A percentile compares a stretch with the other conserved stretches of the same genome.
Conservation (phyloP, 2,329 filamentous ascomycete genomes). For the Fusarium paranaense region DNA sequence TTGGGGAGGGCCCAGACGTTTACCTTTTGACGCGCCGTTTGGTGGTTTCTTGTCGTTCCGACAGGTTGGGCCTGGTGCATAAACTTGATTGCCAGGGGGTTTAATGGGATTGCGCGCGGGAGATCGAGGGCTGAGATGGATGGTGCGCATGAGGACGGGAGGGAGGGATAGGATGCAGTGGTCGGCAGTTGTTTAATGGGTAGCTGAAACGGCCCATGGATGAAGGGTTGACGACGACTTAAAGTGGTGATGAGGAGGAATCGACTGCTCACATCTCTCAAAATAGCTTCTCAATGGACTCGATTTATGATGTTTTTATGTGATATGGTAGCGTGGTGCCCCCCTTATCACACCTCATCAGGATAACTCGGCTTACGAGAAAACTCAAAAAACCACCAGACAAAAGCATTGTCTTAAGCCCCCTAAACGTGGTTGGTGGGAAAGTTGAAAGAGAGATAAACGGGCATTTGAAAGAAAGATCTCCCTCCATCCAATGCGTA, state of each 20-base stretch:
- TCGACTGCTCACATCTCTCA: conserved; percentile 1
- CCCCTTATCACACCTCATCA: neutral
- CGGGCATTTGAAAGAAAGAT: neutral
- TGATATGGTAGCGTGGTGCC: neutral
- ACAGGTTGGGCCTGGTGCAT: neutral
- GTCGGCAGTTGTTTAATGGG: conserved; percentile 25
- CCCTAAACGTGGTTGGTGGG: neutral
- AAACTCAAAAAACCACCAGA: neutral
- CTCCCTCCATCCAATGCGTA: neutral
- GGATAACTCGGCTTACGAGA: neutral
- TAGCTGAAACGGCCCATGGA: neutral
- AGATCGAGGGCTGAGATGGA: conserved; percentile 8
- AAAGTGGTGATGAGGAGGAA: neutral
- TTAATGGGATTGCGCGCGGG: neutral
- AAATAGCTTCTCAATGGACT: neutral
- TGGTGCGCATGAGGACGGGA: neutral
- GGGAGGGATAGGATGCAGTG: neutral
- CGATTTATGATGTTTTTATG: neutral
- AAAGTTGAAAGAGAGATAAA: neutral
- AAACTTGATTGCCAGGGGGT: neutral
- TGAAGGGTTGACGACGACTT: neutral
- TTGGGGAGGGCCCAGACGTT: neutral
- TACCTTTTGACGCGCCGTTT: neutral
- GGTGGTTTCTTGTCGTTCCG: neutral
- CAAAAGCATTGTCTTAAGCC: neutral